Base-by-base conservation (phyloP, 1,284 basidiomycete genomes). In the Rhodotorula sp. region DNA sequence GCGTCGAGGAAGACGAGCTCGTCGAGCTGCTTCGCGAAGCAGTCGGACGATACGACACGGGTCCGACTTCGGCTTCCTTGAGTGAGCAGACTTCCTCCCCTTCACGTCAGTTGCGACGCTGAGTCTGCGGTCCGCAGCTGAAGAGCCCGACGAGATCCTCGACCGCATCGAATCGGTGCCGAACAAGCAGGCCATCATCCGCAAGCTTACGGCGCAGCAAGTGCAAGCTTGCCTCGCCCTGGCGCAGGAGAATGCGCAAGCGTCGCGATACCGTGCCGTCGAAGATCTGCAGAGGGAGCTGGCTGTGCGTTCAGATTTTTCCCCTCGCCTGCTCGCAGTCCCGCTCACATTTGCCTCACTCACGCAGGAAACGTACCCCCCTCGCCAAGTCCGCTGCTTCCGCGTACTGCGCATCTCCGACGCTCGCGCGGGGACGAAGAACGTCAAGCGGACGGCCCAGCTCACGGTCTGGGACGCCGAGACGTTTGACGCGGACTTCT, bases 401-500 rank as follows among this genome's bases (percentile, higher is more conserved):
- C 84, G 92, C 30, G 87, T 96, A 7, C 80, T 94, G 13, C 82
- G 88, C 20, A 85, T 90, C 28, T 82, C 85, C 70, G 95, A 98
- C 78, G 87, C 88, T 10, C 82, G 82, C 37, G 46, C 76, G 77
- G 1, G 82, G 83, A 68, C 81, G 83, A 69, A 84, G 84, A 8
- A 82, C 52, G 48, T 62, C 20, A 31, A 83, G 66, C 85, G 90
- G 24, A 83, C 80, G 1, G 92, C 86, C 0, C 89, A 91, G 77
- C 76, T 96, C 59, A 94, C 89, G 0, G 85, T 93, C 1, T 94
- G 92, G 91, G 91, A 95, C 76, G 87, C 87, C 2, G 80, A 87
- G 8, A 82, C 81, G 15, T 75, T 89, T 40, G 81, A 82, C 16
- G 80, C 83, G 8, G 87, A 86, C 11, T 78, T 82, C 4, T 86